These are phyloP conservation scores for Magnaporthales sp. DNA, from an alignment of 2,329 filamentous ascomycete genomes.

Conservation along the genomic window DNA sequence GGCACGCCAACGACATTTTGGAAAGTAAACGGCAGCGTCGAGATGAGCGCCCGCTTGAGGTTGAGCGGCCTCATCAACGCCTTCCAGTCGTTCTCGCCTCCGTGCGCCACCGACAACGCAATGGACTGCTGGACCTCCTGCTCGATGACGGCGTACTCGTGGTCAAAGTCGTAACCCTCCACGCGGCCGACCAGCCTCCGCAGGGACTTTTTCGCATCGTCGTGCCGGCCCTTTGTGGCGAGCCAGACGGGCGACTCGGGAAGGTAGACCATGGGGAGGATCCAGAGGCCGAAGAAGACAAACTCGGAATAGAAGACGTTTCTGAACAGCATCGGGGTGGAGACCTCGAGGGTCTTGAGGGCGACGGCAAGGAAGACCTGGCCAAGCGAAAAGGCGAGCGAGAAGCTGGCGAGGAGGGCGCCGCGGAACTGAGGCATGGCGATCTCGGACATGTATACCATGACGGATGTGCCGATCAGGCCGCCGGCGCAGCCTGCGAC, in stretches of 20 bases:
- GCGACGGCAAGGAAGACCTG: slow-evolving; percentile 3
- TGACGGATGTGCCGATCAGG: slow-evolving; percentile 4
- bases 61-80: slow-evolving; percentile 8
- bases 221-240: slow-evolving; percentile 1
- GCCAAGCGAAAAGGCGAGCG: slow-evolving; percentile 8
- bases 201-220: slow-evolving; percentile 11
- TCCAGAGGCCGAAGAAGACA: slow-evolving; percentile 2
- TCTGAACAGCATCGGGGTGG: not conserved
- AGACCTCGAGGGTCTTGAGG: not conserved
- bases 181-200: slow-evolving; percentile 7
- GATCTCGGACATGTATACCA: slow-evolving; percentile 9
- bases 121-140: slow-evolving; percentile 10
- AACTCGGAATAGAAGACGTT: slow-evolving; percentile 6
- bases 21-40: slow-evolving; percentile 13
- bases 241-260: slow-evolving; percentile 5
- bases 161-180: slow-evolving; percentile 10
- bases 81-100: slow-evolving; percentile 7
- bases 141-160: slow-evolving; percentile 13
- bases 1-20: slow-evolving; percentile 15
- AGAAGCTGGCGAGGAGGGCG: slow-evolving; percentile 4
- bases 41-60: slow-evolving; percentile 13
- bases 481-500: slow-evolving; percentile 6
- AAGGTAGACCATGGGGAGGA: slow-evolving; percentile 8
- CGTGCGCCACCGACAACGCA: not conserved
- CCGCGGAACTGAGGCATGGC: slow-evolving; percentile 7